These are phyloP conservation scores for Rhododendron molle DNA, from an alignment of 148 eudicot species.

Conservation along the genomic window DNA sequence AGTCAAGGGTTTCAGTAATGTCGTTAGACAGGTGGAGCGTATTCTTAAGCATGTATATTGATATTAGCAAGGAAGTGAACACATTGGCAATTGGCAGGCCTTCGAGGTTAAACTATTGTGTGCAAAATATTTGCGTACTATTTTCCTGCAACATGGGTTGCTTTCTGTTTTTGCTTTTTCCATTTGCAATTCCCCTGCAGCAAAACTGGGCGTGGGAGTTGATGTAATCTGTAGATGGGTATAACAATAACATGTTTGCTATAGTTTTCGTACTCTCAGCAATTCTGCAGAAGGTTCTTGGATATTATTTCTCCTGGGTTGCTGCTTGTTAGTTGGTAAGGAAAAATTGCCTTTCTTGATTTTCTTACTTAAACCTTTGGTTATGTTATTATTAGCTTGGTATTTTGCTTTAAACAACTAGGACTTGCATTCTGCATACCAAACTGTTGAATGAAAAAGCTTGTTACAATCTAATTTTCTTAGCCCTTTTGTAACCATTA, in stretches of 20 bases:
- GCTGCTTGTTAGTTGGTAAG: slow-evolving; percentile 86
- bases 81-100: slow-evolving; percentile 4
- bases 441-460: too few relatives aligned
- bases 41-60: neutral
- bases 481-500: too few relatives aligned
- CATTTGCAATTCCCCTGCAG: slow-evolving; percentile 37
- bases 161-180: slow-evolving; percentile 20
- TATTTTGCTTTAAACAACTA: slow-evolving; percentile 15
- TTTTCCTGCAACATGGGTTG: slow-evolving; percentile 19
- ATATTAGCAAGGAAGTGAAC: slow-evolving; percentile 4
- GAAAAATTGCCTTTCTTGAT: slow-evolving; percentile 52
- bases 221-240: slow-evolving; percentile 47
- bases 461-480: too few relatives aligned
- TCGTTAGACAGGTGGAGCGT: neutral
- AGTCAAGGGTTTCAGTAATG: neutral
- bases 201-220: slow-evolving; percentile 49
- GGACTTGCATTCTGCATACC: slow-evolving; percentile 9
- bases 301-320: slow-evolving; percentile 52
- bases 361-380: slow-evolving; percentile 23
- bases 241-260: slow-evolving; percentile 41
- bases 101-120: slow-evolving; percentile 10
- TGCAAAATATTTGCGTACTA: neutral
- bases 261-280: slow-evolving; percentile 62
- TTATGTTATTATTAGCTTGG: slow-evolving; percentile 11
- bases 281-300: slow-evolving; percentile 61